Evolutionary conservation across 805 yeast species (phyloP).

Genomic region (Candida boleticola): DNA sequence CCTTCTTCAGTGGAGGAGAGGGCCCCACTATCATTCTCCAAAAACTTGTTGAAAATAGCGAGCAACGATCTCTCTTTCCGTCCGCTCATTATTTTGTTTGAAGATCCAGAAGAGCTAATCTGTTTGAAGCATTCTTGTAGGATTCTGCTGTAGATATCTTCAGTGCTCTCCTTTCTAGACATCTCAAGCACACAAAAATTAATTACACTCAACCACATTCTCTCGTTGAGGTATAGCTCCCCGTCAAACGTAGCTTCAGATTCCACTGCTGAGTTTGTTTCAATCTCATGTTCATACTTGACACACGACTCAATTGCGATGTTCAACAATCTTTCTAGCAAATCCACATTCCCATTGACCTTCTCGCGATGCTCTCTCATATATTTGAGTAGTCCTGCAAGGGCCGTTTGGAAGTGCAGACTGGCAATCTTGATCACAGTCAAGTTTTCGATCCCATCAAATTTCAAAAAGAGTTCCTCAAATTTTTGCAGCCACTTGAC

Average conservation of each 20-base stretch:
- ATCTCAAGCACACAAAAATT: slow-evolving; percentile 17
- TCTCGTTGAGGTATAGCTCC: slow-evolving; percentile 19
- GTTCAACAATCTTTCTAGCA: slow-evolving; percentile 32
- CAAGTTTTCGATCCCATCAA: slow-evolving; percentile 27
- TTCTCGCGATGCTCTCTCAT: slow-evolving; percentile 15
- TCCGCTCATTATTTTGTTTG: neutral
- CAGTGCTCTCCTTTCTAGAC: slow-evolving; percentile 1
- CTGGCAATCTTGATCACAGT: slow-evolving; percentile 26
- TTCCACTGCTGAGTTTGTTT: slow-evolving; percentile 1
- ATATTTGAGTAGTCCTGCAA: slow-evolving; percentile 18
- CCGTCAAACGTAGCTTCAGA: slow-evolving; percentile 12
- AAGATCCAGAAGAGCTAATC: slow-evolving; percentile 3
- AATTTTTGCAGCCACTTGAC: neutral
- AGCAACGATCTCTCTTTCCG: slow-evolving; percentile 42
- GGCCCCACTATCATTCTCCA: slow-evolving; percentile 36
- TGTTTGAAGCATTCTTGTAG: slow-evolving; percentile 4
- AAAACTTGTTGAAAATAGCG: slow-evolving; percentile 52
- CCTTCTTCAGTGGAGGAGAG: slow-evolving; percentile 13
- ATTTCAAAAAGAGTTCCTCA: slow-evolving; percentile 17
- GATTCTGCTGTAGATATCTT: neutral
- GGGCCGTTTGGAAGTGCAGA: slow-evolving; percentile 26
- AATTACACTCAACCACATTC: slow-evolving; percentile 29
- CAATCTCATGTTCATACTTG: neutral
- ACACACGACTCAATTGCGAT: slow-evolving; percentile 31
- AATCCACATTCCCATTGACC: slow-evolving; percentile 9